Percentiles rank a stretch among this genome's conserved stretches.
phyloP scores from a whole-genome alignment of 208 protist genomes.

The Wallacemonas sp. region DNA sequence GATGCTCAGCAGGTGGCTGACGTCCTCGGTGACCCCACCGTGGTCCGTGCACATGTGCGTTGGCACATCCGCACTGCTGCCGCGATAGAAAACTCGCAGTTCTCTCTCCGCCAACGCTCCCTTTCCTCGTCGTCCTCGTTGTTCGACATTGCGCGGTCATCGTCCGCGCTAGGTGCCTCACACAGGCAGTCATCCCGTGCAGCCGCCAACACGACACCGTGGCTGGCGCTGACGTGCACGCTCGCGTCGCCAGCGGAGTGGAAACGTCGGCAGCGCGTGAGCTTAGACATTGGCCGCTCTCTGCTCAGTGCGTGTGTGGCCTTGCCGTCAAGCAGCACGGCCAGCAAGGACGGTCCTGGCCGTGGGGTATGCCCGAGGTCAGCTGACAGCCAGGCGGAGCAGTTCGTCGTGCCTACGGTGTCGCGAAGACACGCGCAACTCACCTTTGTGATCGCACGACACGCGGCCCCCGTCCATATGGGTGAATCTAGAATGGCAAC shows the following conservation, averaged over 20 bases:
- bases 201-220: conserved; percentile 8
- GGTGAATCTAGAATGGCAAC: too few species aligned
- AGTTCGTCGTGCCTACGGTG: conserved; percentile 5
- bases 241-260: neutral
- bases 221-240: conserved; percentile 12
- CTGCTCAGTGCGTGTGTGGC: neutral
- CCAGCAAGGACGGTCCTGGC: neutral
- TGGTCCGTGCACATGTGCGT: neutral
- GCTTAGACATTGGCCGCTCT: neutral
- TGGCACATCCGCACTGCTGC: neutral
- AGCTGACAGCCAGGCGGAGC: neutral
- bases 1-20: neutral
- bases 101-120: too few species aligned
- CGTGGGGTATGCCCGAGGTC: neutral
- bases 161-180: too few species aligned
- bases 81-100: neutral
- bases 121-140: too few species aligned
- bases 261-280: conserved; percentile 2
- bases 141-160: too few species aligned
- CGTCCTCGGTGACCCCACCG: neutral
- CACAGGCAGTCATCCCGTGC: neutral
- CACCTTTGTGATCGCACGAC: neutral
- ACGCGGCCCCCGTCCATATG: too few species aligned
- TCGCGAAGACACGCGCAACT: conserved; percentile 7
- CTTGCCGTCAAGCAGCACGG: too few species aligned